Base-by-base conservation (phyloP, 352 stramenopile genomes). In the Pythium biforme region DNA sequence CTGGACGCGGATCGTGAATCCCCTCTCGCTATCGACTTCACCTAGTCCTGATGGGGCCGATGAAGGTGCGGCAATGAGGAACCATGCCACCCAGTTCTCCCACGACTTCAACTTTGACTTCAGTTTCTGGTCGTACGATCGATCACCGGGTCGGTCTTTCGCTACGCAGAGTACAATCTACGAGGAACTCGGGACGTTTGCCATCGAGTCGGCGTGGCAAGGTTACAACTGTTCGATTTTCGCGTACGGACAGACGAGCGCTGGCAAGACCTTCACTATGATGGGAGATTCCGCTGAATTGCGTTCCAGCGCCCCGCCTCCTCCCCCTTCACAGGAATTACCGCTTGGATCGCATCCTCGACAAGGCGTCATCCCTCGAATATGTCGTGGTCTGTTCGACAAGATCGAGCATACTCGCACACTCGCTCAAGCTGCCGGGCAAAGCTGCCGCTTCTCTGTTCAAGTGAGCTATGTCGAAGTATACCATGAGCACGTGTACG, bases 381-480 rank as follows among this genome's bases (percentile, higher is more conserved):
- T 92, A 52, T 90, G 81, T 14, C 70, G 75, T 3, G 81, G 74
- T 0, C 40, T 94, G 1, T 90, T 90, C 59, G 72, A 78, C n/a
- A 71, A 74, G 23, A 66, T 89, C 1, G 58, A 81, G 4, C 50
- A 77, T 6, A 41, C 64, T 40, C 57, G 56, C 14, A 31, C 50
- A 12, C 19, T 53, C 12, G 19, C 56, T 17, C 40, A 55, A 48
- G 41, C 39, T 10, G 34, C 22, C 10, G 59, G 68, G 19, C 73
- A 64, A n/a, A 64, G 37, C 40, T 59, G 55, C 15, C 62, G 60
- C 1, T 70, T 64, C 50, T 57, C 69, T 25, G 61, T 91, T 3
- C 69, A 88, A 51, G 73, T 94, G 49, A 92, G 81, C 59, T 94
- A 88, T 58, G 74, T 92, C n/a, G 85, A 92, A 59, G 86, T 94